Base-by-base conservation (phyloP, 2,329 filamentous ascomycete genomes). In the Ophiocordyceps robertsii region DNA sequence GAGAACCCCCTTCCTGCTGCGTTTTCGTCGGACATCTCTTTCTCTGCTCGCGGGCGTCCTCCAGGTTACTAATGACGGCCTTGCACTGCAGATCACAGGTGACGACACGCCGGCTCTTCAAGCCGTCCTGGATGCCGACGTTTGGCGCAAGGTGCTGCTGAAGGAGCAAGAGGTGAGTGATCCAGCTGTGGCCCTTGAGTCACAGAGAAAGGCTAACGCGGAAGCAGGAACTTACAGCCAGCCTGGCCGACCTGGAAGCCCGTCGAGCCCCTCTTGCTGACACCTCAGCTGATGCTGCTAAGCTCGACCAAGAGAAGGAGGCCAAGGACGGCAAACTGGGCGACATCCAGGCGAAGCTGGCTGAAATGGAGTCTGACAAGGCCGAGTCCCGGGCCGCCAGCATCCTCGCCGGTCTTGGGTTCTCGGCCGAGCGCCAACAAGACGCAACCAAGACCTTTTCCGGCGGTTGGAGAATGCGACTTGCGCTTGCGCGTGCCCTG, bases 361-460 rank as follows among this genome's bases (percentile, higher is more conserved):
- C 89, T 17, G 92, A 98, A 64, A 98, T 98, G 92, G 92, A 98
- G 59, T 95, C 92, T 1, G 92, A 98, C 68, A 96, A 95, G 67
- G 92, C 92, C 45, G 92, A 98, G 59, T 84, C 92, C 49, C 76
- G 92, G 58, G 92, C 92, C 38, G 92, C 92, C 40, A 95, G 86
- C 64, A 98, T 98, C 57, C 73, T 98, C 42, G 90, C 92, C 46
- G 92, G 92, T 76, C 80, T 98, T 45, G 92, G 92, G 53, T 98
- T 98, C 75, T 96, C 92, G 0, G 63, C 85, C 17, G 92, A 96
- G 63, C 76, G 88, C 50, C 92, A 98, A 59, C 84, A 94, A 53
- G 88, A 76, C 58, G 82, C 92, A 14, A 98, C 92, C 43, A 96
- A 86, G 72, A 96, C 90, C 6, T 98, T 98, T 68, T 98, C 92